These are phyloP conservation scores for Clonostachys rhizophaga DNA, from an alignment of 2,329 filamentous ascomycete species.

Conservation along the genomic window DNA sequence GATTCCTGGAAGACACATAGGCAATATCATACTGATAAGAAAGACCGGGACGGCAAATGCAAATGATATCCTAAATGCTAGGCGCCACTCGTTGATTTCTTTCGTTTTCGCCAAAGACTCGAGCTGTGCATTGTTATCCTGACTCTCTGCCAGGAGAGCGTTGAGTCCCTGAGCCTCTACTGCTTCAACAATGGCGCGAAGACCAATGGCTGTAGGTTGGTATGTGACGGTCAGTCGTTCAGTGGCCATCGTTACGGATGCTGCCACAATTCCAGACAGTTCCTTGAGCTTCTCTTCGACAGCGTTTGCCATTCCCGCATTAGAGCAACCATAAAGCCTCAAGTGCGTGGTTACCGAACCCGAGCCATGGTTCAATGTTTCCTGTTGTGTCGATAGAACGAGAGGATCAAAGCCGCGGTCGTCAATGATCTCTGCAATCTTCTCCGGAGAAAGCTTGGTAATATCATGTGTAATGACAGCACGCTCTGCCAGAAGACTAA, in stretches of 20 bases:
- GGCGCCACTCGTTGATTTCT: constrained; percentile 90
- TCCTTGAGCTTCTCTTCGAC: constrained; percentile 65
- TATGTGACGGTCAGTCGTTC: constrained; percentile 72
- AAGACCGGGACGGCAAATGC: constrained; percentile 88
- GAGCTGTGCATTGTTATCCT: constrained; percentile 95
- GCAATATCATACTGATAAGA: constrained; percentile 86
- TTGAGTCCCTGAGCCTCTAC: constrained; percentile 84
- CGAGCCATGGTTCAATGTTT: constrained; percentile 47
- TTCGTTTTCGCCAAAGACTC: constrained; percentile 95
- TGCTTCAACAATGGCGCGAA: constrained; percentile 76
- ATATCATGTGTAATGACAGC: constrained; percentile 84
- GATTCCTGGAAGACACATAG: constrained; percentile 72
- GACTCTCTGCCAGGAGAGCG: constrained; percentile 81
- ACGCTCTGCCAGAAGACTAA: constrained; percentile 88
- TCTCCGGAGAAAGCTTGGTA: constrained; percentile 61
- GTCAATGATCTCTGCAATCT: constrained; percentile 80
- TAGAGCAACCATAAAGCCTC: constrained; percentile 76
- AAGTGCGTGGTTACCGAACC: constrained; percentile 60
- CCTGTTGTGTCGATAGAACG: constrained; percentile 70
- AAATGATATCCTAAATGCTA: constrained; percentile 72
- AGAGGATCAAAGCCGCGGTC: constrained; percentile 85
- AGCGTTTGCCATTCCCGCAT: constrained; percentile 64
- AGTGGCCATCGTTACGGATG: constrained; percentile 66
- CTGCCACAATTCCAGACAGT: constrained; percentile 69
- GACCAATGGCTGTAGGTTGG: constrained; percentile 65